Base-by-base conservation (phyloP, 371 early-diverging fungal genomes). In the Globomyces sp. region DNA sequence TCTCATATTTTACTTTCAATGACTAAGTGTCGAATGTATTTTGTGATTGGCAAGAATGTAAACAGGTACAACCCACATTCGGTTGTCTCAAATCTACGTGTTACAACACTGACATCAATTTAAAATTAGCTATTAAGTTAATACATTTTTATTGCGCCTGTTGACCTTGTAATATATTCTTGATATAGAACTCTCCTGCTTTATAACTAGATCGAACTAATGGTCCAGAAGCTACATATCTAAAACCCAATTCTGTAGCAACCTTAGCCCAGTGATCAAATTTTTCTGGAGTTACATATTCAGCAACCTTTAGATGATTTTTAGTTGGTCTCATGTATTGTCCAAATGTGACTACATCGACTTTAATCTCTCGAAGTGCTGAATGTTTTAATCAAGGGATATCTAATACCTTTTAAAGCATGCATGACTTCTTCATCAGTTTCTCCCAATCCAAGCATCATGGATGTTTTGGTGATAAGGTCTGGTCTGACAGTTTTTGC, bases 271-370 rank as follows among this genome's bases (percentile, higher is more conserved):
- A 98, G 70, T 92, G 83, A 68, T 90, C 88, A 77, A 96, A 98
- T 74, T 92, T 92, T 63, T 91, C 90, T 2, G 98, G 98, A 58
- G 90, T 85, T 53, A 98, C 90, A 68, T 97, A 98, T 69, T 94
- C 95, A 47, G 75, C 71, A 2, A 77, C 82, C 83, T 96, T 96
- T 95, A 97, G 94, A 76, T 98, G 98, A 71, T 91, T 89, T 84
- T 94, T 98, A 40, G 99, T 98, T 36, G 99, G 99, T 59, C 95
- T 87, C 99, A 98, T 98, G 76, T 98, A 98, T 78, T 98, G 99
- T n/a, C 99, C 99, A 66, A 98, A 82, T 8, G 99, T 98, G 36
- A 98, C 86, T 48, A 92, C 92, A 72, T 98, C 99, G n/a, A 97
- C 97, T 45, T 90, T 86, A 2, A 85, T 81, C 47, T 85, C 81